Evolutionary conservation across 78 protist genomes (phyloP), one percentile per base, ranked within the genome.

Genomic region (Dictyostelium purpureum): DNA sequence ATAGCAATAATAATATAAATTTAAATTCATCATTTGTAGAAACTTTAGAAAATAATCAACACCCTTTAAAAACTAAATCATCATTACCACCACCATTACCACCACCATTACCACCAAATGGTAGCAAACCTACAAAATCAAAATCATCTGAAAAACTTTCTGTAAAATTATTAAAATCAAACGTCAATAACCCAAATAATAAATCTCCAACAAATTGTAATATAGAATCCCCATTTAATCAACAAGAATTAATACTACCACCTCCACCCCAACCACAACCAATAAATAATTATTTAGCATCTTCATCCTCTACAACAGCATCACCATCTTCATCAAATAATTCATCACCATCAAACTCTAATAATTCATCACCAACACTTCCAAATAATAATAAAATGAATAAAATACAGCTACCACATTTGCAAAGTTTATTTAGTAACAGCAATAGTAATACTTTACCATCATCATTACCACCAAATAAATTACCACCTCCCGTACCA

Each of bases 11-110:
- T 75, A 59, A 9, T 21, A 59, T 9, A 35, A 77, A 31, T n/a
- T 24, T 59, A 78, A 63, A 63, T 63, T 63, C 71, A 63, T 28
- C 71, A 16, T 63, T 63, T 63, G 71, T 31, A 63, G 42, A 63
- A 63, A 57, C 66, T 26, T 57, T 57, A 57, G 21, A 28, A 57
- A 26, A 28, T 10, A 31, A 18, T 28, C 1, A 33, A 26, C n/a
- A n/a, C n/a, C n/a, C n/a, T n/a, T n/a, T n/a, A n/a, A n/a, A n/a
- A n/a, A 10, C 4, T 24, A 57, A 51, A 56, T n/a, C 83, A 57
- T 38, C 85, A 11, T 11, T n/a, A 31, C 21, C 40, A 47, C 14
- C 54, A 2, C 10, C 81, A 52, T 35, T 35, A 21, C 37, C 33
- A 51, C 35, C 42, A 12, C 47, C 47, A 75, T 9, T 28, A 28